Evolutionary conservation across 2,329 filamentous ascomycete species (phyloP).

Genomic region (Arthrinium phaeospermum): DNA sequence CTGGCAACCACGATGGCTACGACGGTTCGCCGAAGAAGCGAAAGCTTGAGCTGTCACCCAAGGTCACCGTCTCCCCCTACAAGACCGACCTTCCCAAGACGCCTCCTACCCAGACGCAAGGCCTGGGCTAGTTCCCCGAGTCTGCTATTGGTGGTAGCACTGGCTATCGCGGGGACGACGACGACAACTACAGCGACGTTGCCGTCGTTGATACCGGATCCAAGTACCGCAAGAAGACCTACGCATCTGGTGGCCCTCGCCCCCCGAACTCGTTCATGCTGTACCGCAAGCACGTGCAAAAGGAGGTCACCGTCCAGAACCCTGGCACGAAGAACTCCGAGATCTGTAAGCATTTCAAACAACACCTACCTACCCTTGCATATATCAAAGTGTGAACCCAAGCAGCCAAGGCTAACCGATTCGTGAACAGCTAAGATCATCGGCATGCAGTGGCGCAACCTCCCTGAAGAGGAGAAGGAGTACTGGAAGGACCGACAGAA

Average conservation of each 20-base stretch:
- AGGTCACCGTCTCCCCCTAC: not conserved
- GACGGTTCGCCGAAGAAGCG: not conserved
- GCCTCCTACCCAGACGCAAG: not conserved
- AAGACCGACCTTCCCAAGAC: not conserved
- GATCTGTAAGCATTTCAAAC: not conserved
- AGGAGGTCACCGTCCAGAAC: not conserved
- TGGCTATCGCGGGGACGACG: not conserved
- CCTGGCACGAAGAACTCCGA: not conserved
- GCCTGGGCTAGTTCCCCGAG: constrained; percentile 2
- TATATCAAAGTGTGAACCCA: not conserved
- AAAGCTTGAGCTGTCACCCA: not conserved
- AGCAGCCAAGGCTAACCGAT: not conserved
- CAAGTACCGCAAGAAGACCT: not conserved
- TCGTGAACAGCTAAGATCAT: constrained; percentile 8
- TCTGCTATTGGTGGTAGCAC: not conserved
- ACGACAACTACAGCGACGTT: not conserved
- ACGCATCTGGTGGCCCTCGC: not conserved
- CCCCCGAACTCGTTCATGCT: constrained; percentile 11
- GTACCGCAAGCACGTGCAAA: constrained; percentile 5
- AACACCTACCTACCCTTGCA: too few relatives aligned
- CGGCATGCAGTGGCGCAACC: not conserved
- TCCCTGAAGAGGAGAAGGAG: constrained; percentile 23
- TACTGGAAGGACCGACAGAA: constrained; percentile 27
- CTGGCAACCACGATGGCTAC: not conserved
- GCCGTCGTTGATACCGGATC: not conserved